Conservation (phyloP, 2,329 filamentous ascomycete species). For the Pseudocercospora crystallina region DNA sequence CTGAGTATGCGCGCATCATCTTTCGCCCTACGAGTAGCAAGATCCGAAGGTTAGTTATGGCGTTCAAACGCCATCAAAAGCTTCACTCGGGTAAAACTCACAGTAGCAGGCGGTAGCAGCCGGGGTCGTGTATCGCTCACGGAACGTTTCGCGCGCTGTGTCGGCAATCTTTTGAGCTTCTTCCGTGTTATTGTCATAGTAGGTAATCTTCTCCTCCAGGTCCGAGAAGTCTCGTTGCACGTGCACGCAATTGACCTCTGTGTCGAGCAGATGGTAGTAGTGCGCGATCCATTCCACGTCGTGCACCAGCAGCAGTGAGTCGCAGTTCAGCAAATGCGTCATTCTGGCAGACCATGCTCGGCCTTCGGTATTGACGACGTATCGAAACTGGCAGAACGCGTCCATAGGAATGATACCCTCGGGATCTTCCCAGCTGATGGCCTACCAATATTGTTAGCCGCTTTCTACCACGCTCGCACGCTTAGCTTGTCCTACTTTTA, state of each 20-base stretch:
- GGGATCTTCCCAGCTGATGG: conserved; percentile 27
- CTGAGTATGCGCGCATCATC: conserved; percentile 26
- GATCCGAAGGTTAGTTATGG: no score
- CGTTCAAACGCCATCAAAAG: no score
- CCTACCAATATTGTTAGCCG: conserved; percentile 11
- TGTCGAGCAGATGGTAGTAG: conserved; percentile 28
- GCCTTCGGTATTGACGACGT: conserved; percentile 33
- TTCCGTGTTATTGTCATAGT: conserved; percentile 21
- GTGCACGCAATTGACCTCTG: conserved; percentile 26
- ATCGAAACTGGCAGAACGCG: conserved; percentile 30
- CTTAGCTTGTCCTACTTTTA: conserved; percentile 22
- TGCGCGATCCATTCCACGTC: conserved; percentile 31
- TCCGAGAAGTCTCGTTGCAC: conserved; percentile 27
- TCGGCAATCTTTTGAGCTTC: conserved; percentile 25
- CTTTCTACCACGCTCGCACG: neutral
- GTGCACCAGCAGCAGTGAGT: conserved; percentile 28
- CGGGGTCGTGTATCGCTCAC: conserved; percentile 28
- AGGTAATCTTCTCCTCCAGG: conserved; percentile 26
- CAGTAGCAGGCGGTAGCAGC: conserved; percentile 33
- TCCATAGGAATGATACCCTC: conserved; percentile 24
- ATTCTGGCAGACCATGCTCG: conserved; percentile 29
- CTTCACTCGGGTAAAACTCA: neutral
- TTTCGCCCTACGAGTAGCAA: conserved; percentile 6
- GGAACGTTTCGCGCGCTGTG: conserved; percentile 18
- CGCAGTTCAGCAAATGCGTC: conserved; percentile 32